Percentiles rank a stretch among this genome's conserved stretches.
phyloP scores from a whole-genome alignment of 1,284 basidiomycete genomes.

The Trametes hirsuta region DNA sequence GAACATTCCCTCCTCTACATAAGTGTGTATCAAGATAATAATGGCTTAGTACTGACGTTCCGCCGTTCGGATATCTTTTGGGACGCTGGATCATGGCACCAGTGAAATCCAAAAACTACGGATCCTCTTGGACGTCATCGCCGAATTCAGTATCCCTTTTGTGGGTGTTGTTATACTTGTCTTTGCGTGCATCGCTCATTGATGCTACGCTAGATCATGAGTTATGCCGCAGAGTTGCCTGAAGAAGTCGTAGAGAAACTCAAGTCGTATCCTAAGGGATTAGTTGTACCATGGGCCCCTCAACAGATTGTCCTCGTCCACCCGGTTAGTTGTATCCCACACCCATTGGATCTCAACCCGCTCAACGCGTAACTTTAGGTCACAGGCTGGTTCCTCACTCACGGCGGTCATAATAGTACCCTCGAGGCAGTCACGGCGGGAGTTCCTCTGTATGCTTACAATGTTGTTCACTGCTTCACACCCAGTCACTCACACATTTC shows the following conservation, averaged over 20 bases:
- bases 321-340: neutral
- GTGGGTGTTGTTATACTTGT: constrained; percentile 3
- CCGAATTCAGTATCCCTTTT: constrained; percentile 22
- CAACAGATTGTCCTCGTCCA: constrained; percentile 30
- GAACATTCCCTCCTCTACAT: constrained; percentile 29
- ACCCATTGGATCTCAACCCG: neutral
- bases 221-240: constrained; percentile 22
- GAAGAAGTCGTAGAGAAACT: constrained; percentile 20
- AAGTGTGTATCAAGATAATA: neutral
- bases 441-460: constrained; percentile 16
- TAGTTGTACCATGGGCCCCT: constrained; percentile 25
- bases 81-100: constrained; percentile 18
- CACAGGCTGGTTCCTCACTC: constrained; percentile 22
- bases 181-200: neutral
- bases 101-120: constrained; percentile 15
- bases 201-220: constrained; percentile 22
- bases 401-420: constrained; percentile 24
- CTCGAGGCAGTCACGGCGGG: constrained; percentile 16
- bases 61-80: constrained; percentile 19
- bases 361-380: neutral
- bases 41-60: neutral
- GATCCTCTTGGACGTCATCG: constrained; percentile 21
- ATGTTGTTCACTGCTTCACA: neutral
- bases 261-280: constrained; percentile 14
- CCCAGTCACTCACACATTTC: neutral